Percentiles rank a stretch among this genome's conserved stretches.
These are phyloP conservation scores for Berberis thunbergii DNA, from an alignment of 164 flowering plant genomes.

Conservation along the genomic window DNA sequence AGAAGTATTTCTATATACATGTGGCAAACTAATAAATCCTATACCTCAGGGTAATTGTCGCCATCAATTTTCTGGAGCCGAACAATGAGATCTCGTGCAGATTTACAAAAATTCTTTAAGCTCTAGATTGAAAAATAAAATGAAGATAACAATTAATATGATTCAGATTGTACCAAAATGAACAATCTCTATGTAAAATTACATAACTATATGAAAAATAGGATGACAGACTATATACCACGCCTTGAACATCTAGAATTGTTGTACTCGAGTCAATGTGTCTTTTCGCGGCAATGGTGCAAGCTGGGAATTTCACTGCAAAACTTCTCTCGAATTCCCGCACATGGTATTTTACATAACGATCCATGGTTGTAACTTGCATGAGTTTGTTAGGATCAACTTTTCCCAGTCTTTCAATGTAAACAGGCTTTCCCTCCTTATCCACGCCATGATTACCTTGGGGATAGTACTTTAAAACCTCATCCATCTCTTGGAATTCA, in stretches of 20 bases:
- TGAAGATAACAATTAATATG: not conserved
- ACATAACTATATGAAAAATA: not conserved
- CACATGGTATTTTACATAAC: slow-evolving; percentile 73
- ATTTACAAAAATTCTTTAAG: slow-evolving; percentile 58
- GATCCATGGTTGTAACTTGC: slow-evolving; percentile 71
- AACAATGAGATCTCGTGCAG: slow-evolving; percentile 69
- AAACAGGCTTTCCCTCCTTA: slow-evolving; percentile 73
- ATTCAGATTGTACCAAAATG: not conserved
- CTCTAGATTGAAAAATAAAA: slow-evolving; percentile 19
- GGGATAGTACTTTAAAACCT: slow-evolving; percentile 65
- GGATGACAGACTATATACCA: slow-evolving; percentile 34
- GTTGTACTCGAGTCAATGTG: slow-evolving; percentile 68
- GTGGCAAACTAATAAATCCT: not conserved
- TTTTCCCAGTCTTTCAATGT: slow-evolving; percentile 62
- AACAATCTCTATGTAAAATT: not conserved
- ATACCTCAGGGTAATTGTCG: slow-evolving; percentile 88
- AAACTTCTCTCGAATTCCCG: slow-evolving; percentile 68
- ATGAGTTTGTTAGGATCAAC: slow-evolving; percentile 56
- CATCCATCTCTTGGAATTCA: slow-evolving; percentile 52
- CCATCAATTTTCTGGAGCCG: slow-evolving; percentile 82
- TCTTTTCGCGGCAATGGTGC: slow-evolving; percentile 71
- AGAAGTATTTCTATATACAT: not conserved
- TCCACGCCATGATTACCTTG: slow-evolving; percentile 86
- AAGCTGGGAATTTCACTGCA: slow-evolving; percentile 65
- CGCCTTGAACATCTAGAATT: slow-evolving; percentile 76